A percentile compares a stretch with the other conserved stretches of the same genome.
phyloP scores from a whole-genome alignment of 2,329 filamentous ascomycete species.

The Pestalotiopsis sp. region DNA sequence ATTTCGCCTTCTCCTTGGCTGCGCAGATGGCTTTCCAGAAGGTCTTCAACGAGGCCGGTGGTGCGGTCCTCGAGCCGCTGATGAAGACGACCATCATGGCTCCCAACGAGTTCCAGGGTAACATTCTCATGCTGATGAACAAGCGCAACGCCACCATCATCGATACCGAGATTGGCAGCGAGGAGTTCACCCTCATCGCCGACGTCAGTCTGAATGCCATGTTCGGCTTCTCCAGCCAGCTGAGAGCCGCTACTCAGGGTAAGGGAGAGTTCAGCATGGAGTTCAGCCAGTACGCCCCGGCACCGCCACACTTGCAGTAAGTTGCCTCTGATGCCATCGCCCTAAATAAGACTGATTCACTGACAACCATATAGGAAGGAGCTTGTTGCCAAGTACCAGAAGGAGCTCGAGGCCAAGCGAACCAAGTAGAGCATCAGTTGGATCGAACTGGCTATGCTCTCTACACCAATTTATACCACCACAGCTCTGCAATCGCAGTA shows the following conservation, averaged over 20 bases:
- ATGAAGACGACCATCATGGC: slow-evolving; percentile 99
- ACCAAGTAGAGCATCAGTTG: slow-evolving; percentile 45
- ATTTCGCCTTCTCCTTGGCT: slow-evolving; percentile 93
- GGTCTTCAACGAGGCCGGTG: slow-evolving; percentile 79
- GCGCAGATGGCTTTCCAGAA: slow-evolving; percentile 97
- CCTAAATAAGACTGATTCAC: slow-evolving; percentile 9
- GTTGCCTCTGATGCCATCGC: slow-evolving; percentile 35
- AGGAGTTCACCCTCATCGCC: slow-evolving; percentile 90
- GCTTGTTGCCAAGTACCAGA: slow-evolving; percentile 59
- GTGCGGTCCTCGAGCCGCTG: slow-evolving; percentile 87
- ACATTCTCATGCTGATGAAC: slow-evolving; percentile 91
- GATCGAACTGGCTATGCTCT: background rate
- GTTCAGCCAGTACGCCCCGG: slow-evolving; percentile 92
- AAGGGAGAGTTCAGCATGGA: slow-evolving; percentile 99
- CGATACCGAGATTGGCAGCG: slow-evolving; percentile 89
- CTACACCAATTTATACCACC: background rate
- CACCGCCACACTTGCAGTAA: slow-evolving; percentile 87
- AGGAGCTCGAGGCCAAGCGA: slow-evolving; percentile 60
- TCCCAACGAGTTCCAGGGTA: slow-evolving; percentile 96
- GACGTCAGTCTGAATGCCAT: slow-evolving; percentile 95
- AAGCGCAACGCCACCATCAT: slow-evolving; percentile 95
- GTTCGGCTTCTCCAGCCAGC: slow-evolving; percentile 94
- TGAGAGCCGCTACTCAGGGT: slow-evolving; percentile 92
- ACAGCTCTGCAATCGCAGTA: background rate
- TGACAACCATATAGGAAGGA: slow-evolving; percentile 51